A percentile compares a stretch with the other conserved stretches of the same genome.
Conservation (phyloP, 2,329 filamentous ascomycete species). For the Onygena corvina region DNA sequence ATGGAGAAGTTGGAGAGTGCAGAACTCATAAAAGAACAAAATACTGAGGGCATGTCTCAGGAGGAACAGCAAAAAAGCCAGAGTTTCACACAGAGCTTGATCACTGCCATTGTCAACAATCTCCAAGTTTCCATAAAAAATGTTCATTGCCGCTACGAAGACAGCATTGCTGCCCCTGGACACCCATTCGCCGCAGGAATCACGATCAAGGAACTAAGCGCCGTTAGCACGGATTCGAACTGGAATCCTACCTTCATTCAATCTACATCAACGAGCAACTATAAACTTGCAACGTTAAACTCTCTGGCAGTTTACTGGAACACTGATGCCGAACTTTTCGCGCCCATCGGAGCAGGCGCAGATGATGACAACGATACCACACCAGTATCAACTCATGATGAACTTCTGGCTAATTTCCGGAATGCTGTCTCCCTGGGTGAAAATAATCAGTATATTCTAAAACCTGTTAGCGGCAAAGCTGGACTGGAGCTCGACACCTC, state of each 20-base stretch:
- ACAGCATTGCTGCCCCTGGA: conserved; percentile 85
- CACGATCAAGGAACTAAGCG: conserved; percentile 91
- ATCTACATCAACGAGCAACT: conserved; percentile 65
- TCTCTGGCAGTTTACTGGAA: conserved; percentile 96
- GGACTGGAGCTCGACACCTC: conserved; percentile 94
- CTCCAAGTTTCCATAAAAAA: conserved; percentile 96
- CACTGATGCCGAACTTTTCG: conserved; percentile 75
- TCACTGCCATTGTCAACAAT: conserved; percentile 96
- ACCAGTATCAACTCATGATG: conserved; percentile 52
- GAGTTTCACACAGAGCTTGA: conserved; percentile 88
- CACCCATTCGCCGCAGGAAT: conserved; percentile 90
- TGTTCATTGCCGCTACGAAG: conserved; percentile 95
- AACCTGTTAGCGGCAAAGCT: conserved; percentile 87
- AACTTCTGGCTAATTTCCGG: conserved; percentile 65
- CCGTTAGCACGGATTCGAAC: conserved; percentile 84
- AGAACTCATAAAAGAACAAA: conserved; percentile 83
- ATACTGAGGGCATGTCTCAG: conserved; percentile 79
- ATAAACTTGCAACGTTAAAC: conserved; percentile 85
- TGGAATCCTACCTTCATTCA: conserved; percentile 97
- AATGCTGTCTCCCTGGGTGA: conserved; percentile 66
- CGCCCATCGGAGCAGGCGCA: conserved; percentile 63
- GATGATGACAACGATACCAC: conserved; percentile 47
- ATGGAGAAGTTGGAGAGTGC: conserved; percentile 98
- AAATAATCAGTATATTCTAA: conserved; percentile 85
- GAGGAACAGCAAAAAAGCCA: conserved; percentile 97